These are phyloP conservation scores for Phaeosphaeria sp. DNA, from an alignment of 2,329 filamentous ascomycete species.

Conservation along the genomic window DNA sequence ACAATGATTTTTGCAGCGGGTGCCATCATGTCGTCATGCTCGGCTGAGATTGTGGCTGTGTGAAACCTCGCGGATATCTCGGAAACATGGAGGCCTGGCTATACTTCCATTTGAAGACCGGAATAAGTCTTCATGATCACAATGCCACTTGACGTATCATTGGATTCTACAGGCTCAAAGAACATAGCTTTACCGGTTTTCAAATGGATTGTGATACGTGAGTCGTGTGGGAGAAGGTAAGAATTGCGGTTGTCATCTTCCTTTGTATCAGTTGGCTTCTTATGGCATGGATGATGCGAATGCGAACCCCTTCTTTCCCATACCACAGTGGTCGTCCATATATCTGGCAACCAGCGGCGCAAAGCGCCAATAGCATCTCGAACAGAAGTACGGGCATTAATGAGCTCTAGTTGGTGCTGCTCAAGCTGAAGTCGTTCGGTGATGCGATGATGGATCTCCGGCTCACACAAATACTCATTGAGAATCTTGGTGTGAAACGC, in stretches of 20 bases:
- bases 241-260: neutral
- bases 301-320: neutral
- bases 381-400: neutral
- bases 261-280: neutral
- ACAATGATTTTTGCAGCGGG: neutral
- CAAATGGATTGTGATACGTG: neutral
- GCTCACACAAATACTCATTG: neutral
- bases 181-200: neutral
- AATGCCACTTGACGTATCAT: neutral
- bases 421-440: neutral
- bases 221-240: neutral
- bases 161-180: neutral
- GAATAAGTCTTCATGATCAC: neutral
- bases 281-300: neutral
- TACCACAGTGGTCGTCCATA: neutral
- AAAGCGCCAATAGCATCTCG: neutral
- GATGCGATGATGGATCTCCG: neutral
- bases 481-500: neutral
- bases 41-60: neutral
- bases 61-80: neutral
- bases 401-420: neutral
- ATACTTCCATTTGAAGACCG: neutral
- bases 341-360: neutral
- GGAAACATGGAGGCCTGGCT: neutral
- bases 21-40: neutral